Conservation (phyloP, 148 eudicot species). For the Rhododendron vialii region DNA sequence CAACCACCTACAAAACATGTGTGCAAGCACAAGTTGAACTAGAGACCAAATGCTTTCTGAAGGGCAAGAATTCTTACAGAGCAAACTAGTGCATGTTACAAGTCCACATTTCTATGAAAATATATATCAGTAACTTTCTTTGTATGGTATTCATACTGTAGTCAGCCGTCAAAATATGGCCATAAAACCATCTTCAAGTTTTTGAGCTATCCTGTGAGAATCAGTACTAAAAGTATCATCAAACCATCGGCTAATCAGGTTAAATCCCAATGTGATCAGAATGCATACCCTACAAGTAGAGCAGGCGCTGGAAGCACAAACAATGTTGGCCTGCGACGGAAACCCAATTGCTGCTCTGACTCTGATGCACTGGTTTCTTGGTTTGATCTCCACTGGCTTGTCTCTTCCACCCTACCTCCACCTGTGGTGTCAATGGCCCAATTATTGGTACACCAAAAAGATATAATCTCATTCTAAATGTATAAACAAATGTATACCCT, state of each 20-base stretch:
- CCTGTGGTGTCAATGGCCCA: slow-evolving; percentile 33
- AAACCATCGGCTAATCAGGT: not conserved
- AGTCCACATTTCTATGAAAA: not conserved
- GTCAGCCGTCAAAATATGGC: not conserved
- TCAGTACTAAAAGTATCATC: not conserved
- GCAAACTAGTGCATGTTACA: not conserved
- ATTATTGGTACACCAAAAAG: not conserved
- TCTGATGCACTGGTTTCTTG: slow-evolving; percentile 54
- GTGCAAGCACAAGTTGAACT: not conserved
- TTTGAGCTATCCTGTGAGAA: not conserved
- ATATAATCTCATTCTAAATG: not conserved
- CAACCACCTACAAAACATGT: not conserved
- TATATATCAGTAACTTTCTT: not conserved
- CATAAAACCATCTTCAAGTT: not conserved
- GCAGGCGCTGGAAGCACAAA: slow-evolving; percentile 73
- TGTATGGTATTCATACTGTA: not conserved
- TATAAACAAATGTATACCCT: slow-evolving; percentile 35
- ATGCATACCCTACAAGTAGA: slow-evolving; percentile 85
- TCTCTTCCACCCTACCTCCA: slow-evolving; percentile 68
- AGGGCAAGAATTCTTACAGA: not conserved
- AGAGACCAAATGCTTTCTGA: not conserved
- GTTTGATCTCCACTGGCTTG: slow-evolving; percentile 52
- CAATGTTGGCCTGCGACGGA: slow-evolving; percentile 56
- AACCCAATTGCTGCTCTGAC: slow-evolving; percentile 61
- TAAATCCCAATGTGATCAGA: not conserved